Conservation (phyloP, 192 early-diverging fungal species). For the Gaertneriomyces sp. region DNA sequence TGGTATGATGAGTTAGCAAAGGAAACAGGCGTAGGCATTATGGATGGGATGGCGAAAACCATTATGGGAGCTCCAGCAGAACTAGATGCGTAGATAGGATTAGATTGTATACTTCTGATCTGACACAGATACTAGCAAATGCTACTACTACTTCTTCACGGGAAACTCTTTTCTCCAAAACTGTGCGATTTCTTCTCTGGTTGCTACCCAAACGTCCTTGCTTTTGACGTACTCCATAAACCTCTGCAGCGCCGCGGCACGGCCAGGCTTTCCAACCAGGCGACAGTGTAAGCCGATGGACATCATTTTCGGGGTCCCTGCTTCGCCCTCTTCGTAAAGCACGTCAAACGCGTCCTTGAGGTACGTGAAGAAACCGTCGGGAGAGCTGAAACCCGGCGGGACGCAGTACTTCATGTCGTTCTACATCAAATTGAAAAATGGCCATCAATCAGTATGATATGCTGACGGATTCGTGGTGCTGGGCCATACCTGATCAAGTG, state of each 20-base stretch:
- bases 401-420: conserved; percentile 57
- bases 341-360: conserved; percentile 52
- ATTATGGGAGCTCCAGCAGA: conserved; percentile 8
- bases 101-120: no score
- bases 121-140: no score
- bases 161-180: conserved; percentile 41
- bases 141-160: not conserved
- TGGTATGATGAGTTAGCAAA: conserved; percentile 16
- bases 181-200: conserved; percentile 46
- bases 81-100: not conserved
- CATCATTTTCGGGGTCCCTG: conserved; percentile 44
- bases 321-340: conserved; percentile 43
- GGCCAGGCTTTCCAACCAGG: conserved; percentile 48
- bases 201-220: conserved; percentile 47
- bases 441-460: not conserved
- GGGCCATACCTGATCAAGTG: conserved; percentile 32
- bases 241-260: conserved; percentile 34
- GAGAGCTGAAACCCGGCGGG: conserved; percentile 49
- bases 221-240: conserved; percentile 48
- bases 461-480: not conserved
- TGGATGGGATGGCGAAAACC: conserved; percentile 22
- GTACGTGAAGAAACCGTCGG: conserved; percentile 45
- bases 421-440: conserved; percentile 22
- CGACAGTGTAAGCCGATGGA: conserved; percentile 51
- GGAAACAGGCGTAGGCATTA: conserved; percentile 17